phyloP scores from a whole-genome alignment of 2,329 filamentous ascomycete genomes.

The Phaeosphaeriaceae sp. region DNA sequence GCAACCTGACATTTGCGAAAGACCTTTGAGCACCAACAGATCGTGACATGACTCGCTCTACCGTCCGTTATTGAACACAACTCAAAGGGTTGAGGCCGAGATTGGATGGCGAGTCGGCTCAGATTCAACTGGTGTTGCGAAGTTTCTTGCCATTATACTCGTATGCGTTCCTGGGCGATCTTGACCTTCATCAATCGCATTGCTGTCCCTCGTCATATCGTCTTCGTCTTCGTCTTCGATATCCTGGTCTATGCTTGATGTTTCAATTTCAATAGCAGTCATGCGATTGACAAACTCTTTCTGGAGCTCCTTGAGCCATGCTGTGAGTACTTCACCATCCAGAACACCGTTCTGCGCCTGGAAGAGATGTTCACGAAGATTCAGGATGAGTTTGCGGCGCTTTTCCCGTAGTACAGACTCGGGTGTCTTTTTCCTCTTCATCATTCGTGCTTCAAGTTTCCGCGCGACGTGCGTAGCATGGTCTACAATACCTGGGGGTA shows the following conservation, averaged over 20 bases:
- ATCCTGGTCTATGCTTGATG: slow-evolving; percentile 15
- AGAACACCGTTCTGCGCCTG: slow-evolving; percentile 71
- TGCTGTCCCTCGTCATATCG: slow-evolving; percentile 18
- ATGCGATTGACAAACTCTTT: slow-evolving; percentile 76
- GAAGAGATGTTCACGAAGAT: slow-evolving; percentile 72
- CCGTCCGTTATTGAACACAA: slow-evolving; percentile 34
- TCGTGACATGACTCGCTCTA: neutral
- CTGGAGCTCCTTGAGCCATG: slow-evolving; percentile 72
- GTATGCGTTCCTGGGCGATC: slow-evolving; percentile 19
- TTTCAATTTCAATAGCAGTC: slow-evolving; percentile 66
- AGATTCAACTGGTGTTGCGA: slow-evolving; percentile 23
- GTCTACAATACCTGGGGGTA: slow-evolving; percentile 71
- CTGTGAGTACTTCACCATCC: slow-evolving; percentile 66
- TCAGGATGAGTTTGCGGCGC: slow-evolving; percentile 75
- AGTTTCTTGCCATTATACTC: slow-evolving; percentile 30
- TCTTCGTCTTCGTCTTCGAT: slow-evolving; percentile 23
- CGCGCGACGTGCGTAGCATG: slow-evolving; percentile 71
- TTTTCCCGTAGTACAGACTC: slow-evolving; percentile 64
- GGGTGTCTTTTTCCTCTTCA: slow-evolving; percentile 65
- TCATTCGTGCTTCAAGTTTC: slow-evolving; percentile 64
- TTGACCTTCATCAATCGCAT: slow-evolving; percentile 9
- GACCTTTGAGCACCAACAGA: too few species aligned
- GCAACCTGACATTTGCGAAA: too few species aligned
- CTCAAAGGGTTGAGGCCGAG: slow-evolving; percentile 30
- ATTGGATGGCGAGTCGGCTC: slow-evolving; percentile 17